A percentile compares a stretch with the other conserved stretches of the same genome.
Conservation (phyloP, 2,329 filamentous ascomycete species). For the Magnaporthiopsis incrustans region DNA sequence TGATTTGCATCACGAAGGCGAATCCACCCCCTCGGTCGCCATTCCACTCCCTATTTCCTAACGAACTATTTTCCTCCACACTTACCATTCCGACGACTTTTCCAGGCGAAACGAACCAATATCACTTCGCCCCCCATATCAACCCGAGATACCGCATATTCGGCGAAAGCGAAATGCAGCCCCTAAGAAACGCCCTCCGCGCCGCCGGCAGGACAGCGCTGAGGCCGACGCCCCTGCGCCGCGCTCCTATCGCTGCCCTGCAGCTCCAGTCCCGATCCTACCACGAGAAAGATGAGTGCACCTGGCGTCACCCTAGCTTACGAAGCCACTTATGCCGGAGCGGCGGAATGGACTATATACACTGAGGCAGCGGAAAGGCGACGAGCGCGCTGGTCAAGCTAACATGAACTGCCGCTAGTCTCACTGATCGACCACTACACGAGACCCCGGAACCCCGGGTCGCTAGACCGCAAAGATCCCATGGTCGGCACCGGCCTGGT, state of each 20-base stretch:
- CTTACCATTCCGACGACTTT: neutral
- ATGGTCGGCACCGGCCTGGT: conserved; percentile 90
- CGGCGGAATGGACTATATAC: neutral
- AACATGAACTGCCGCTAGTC: neutral
- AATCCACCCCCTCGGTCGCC: neutral
- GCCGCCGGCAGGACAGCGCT: conserved; percentile 12
- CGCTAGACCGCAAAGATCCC: conserved; percentile 61
- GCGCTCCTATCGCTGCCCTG: conserved; percentile 11
- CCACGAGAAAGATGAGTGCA: conserved; percentile 19
- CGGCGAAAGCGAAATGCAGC: conserved; percentile 1
- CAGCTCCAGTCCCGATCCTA: conserved; percentile 14
- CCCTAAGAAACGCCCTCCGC: conserved; percentile 7
- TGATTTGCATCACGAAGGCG: too few relatives aligned
- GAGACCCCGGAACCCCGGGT: conserved; percentile 41
- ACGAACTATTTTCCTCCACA: neutral
- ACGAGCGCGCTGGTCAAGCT: neutral
- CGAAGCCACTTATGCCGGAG: conserved; percentile 2
- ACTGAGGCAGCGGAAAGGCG: neutral
- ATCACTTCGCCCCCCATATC: neutral
- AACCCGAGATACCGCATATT: neutral
- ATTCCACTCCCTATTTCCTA: neutral
- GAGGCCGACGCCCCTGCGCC: conserved; percentile 6
- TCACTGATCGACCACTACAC: conserved; percentile 20
- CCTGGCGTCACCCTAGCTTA: neutral
- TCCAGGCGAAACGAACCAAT: neutral